These are phyloP conservation scores for Pluteus cervinus DNA, from an alignment of 768 basidiomycete genomes.

Conservation along the genomic window DNA sequence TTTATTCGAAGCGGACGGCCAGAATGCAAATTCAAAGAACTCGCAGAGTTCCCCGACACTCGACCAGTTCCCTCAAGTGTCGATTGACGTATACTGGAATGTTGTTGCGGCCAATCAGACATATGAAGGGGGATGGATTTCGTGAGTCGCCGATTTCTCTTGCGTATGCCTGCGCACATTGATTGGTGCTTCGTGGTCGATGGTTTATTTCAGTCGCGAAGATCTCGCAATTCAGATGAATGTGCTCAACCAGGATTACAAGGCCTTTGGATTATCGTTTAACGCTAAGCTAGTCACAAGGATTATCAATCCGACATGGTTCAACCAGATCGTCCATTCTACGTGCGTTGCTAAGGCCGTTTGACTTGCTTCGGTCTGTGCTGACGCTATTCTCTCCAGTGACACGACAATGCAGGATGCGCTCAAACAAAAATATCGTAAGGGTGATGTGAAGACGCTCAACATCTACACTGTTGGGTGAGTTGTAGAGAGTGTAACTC, in stretches of 20 bases:
- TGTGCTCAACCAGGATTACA: not conserved
- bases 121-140: conserved; percentile 22
- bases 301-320: too few relatives aligned
- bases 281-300: too few relatives aligned
- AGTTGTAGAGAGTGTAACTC: not conserved
- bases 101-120: conserved; percentile 27
- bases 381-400: too few relatives aligned
- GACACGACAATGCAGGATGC: too few relatives aligned
- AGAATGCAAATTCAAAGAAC: too few relatives aligned
- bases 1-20: too few relatives aligned
- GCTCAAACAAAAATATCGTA: conserved; percentile 1
- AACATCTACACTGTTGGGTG: conserved; percentile 6
- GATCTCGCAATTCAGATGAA: conserved; percentile 10
- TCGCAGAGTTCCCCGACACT: too few relatives aligned
- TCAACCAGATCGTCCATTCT: too few relatives aligned
- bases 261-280: not conserved
- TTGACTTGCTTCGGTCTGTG: too few relatives aligned
- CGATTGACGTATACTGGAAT: conserved; percentile 29
- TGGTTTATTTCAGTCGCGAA: conserved; percentile 1
- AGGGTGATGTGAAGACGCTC: conserved; percentile 1
- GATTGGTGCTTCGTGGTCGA: not conserved
- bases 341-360: too few relatives aligned
- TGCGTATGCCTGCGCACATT: not conserved
- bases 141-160: conserved; percentile 16
- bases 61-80: too few relatives aligned